phyloP scores from a whole-genome alignment of 1,139 yeast genomes.

The Debaryomyces udenii region DNA sequence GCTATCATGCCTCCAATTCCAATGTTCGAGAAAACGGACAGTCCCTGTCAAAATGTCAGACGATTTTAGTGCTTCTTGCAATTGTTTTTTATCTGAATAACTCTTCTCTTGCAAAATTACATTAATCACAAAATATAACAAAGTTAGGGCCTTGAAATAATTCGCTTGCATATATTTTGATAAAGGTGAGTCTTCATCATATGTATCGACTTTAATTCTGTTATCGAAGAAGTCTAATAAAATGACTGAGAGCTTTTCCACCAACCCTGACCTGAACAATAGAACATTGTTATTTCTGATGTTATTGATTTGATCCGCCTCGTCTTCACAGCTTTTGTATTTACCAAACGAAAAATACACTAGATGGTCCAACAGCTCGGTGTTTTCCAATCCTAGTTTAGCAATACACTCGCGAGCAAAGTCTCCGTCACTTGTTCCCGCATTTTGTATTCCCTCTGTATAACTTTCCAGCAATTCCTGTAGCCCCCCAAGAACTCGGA shows the following conservation, averaged over 20 bases:
- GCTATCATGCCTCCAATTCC: conserved; percentile 59
- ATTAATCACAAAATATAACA: conserved; percentile 53
- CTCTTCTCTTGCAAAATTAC: conserved; percentile 29
- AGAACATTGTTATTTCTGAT: conserved; percentile 28
- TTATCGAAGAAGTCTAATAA: conserved; percentile 1
- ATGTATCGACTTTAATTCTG: conserved; percentile 1
- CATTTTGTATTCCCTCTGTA: conserved; percentile 7
- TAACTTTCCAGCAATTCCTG: conserved; percentile 18
- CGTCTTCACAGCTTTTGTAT: conserved; percentile 31
- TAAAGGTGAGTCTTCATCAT: conserved; percentile 4
- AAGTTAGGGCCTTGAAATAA: conserved; percentile 49
- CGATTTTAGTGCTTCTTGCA: conserved; percentile 26
- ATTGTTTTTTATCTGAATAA: conserved; percentile 15
- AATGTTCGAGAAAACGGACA: conserved; percentile 57
- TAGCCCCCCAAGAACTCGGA: conserved; percentile 32
- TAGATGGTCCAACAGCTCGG: neutral
- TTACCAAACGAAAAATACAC: conserved; percentile 48
- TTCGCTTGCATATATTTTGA: conserved; percentile 17
- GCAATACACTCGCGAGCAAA: neutral
- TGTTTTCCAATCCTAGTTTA: neutral
- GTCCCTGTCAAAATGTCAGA: conserved; percentile 47
- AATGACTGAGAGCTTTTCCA: neutral
- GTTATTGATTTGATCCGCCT: conserved; percentile 37
- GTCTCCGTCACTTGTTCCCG: conserved; percentile 4
- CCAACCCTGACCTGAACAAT: conserved; percentile 18